phyloP scores from a whole-genome alignment of 768 basidiomycete species.

The Lentinula sp. region DNA sequence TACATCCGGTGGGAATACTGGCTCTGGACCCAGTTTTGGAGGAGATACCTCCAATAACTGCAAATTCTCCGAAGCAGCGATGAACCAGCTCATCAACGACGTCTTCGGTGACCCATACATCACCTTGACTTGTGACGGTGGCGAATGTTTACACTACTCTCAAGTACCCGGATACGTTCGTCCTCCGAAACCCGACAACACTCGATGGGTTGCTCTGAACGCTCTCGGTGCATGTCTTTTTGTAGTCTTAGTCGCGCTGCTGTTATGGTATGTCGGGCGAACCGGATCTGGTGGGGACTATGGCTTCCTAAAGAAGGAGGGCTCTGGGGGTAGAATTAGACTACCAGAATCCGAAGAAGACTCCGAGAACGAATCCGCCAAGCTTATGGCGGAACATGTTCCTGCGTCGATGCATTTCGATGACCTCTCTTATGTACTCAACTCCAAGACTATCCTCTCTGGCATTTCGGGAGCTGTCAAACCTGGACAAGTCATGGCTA shows the following conservation, averaged over 20 bases:
- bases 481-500: slow-evolving; percentile 88
- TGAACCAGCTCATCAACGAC: slow-evolving; percentile 91
- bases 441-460: slow-evolving; percentile 65
- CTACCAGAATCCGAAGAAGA: slow-evolving; percentile 55
- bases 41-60: slow-evolving; percentile 45
- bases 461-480: slow-evolving; percentile 77
- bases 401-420: slow-evolving; percentile 93
- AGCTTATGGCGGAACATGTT: slow-evolving; percentile 90
- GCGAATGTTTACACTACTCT: slow-evolving; percentile 91
- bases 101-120: slow-evolving; percentile 93
- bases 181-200: slow-evolving; percentile 82
- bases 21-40: neutral
- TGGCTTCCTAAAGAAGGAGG: neutral
- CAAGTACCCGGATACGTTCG: slow-evolving; percentile 89
- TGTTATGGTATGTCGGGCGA: slow-evolving; percentile 86
- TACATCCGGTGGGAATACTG: slow-evolving; percentile 31
- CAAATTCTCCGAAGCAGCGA: slow-evolving; percentile 91
- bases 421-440: slow-evolving; percentile 72
- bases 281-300: slow-evolving; percentile 59
- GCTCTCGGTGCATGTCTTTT: slow-evolving; percentile 72
- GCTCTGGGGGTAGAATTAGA: slow-evolving; percentile 47
- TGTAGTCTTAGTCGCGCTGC: slow-evolving; percentile 46
- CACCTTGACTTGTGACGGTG: slow-evolving; percentile 78
- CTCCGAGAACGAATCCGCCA: slow-evolving; percentile 55
- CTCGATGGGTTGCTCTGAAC: slow-evolving; percentile 77